Evolutionary conservation across 768 basidiomycete species (phyloP).

Genomic region (Hirschioporus abietinus): DNA sequence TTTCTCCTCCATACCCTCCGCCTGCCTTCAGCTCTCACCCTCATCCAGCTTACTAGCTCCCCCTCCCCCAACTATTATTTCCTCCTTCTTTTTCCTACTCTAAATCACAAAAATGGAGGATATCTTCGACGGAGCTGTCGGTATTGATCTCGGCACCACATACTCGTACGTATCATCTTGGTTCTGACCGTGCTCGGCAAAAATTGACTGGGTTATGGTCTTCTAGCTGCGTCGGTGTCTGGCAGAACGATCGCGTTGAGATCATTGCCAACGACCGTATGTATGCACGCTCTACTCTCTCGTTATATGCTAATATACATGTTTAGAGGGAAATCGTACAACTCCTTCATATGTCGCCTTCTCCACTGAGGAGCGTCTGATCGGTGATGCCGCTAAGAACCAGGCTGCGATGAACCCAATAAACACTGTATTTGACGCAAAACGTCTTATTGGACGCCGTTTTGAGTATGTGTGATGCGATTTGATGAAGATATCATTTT

Average conservation of each 20-base stretch:
- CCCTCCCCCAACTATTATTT: constrained; percentile 20
- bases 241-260: constrained; percentile 99
- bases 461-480: constrained; percentile 61
- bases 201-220: constrained; percentile 18
- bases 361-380: constrained; percentile 91
- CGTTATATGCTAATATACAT: constrained; percentile 6
- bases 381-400: constrained; percentile 98
- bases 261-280: constrained; percentile 96
- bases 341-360: constrained; percentile 99
- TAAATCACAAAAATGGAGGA: constrained; percentile 71
- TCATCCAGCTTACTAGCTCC: constrained; percentile 15
- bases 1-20: constrained; percentile 25
- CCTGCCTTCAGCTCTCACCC: constrained; percentile 18
- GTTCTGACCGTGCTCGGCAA: background rate
- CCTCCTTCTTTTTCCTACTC: constrained; percentile 20
- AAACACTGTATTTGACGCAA: constrained; percentile 99
- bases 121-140: constrained; percentile 92
- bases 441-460: constrained; percentile 96
- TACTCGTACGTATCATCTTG: constrained; percentile 65
- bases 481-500: constrained; percentile 11
- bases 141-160: constrained; percentile 96
- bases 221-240: constrained; percentile 92
- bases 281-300: constrained; percentile 25
- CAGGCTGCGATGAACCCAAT: constrained; percentile 99
- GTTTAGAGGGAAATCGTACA: constrained; percentile 91